phyloP scores from a whole-genome alignment of 2,329 filamentous ascomycete species.

The Claviceps spartinae region DNA sequence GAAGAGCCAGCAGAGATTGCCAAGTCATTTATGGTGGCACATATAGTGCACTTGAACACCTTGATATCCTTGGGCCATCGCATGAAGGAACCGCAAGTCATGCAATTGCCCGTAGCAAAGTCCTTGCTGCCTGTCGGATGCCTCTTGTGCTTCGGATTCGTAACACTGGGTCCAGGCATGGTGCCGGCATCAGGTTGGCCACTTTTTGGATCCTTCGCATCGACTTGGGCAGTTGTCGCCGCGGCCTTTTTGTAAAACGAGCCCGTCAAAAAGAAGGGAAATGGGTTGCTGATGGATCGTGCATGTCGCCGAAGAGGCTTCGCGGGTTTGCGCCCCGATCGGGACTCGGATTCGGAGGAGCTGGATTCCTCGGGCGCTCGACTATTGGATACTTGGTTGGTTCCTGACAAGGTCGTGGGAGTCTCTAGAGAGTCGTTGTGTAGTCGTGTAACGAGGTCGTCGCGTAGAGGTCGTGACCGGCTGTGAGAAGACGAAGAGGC shows the following conservation, averaged over 20 bases:
- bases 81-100: conserved; percentile 72
- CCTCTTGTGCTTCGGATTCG: conserved; percentile 17
- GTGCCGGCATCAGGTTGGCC: conserved; percentile 17
- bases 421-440: conserved; percentile 23
- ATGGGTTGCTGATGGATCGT: conserved; percentile 67
- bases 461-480: conserved; percentile 15
- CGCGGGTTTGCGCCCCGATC: conserved; percentile 14
- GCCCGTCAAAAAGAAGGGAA: conserved; percentile 55
- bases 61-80: conserved; percentile 62
- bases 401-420: conserved; percentile 15
- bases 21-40: conserved; percentile 74
- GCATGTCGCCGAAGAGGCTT: conserved; percentile 14
- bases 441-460: conserved; percentile 23
- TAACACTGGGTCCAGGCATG: conserved; percentile 6
- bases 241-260: conserved; percentile 40
- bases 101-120: conserved; percentile 59
- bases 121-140: conserved; percentile 33
- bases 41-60: conserved; percentile 72
- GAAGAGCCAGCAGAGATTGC: conserved; percentile 13
- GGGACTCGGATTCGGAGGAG: conserved; percentile 30
- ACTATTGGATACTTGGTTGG: conserved; percentile 16
- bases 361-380: conserved; percentile 24
- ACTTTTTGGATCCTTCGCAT: conserved; percentile 18
- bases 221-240: conserved; percentile 21
- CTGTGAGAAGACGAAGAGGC: conserved; percentile 19